A percentile compares a stretch with the other conserved stretches of the same genome.
phyloP scores from a whole-genome alignment of 257 asterid genomes.

The Haberlea rhodopensis region DNA sequence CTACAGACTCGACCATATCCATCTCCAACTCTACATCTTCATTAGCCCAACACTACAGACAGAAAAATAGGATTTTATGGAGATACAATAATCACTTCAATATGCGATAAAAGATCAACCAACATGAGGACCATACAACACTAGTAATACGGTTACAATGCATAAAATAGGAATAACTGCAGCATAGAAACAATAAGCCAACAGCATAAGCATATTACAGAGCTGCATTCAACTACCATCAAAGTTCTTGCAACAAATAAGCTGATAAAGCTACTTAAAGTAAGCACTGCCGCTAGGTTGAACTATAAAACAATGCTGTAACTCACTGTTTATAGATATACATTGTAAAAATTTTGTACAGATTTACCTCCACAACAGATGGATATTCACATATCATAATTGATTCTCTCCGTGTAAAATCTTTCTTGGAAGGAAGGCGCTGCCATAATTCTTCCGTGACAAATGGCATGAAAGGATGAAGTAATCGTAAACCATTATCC shows the following conservation, averaged over 20 bases:
- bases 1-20: conserved; percentile 62
- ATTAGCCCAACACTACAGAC: conserved; percentile 69
- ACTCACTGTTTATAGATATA: background rate
- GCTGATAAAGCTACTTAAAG: background rate
- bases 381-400: conserved; percentile 85
- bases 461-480: conserved; percentile 95
- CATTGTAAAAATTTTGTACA: background rate
- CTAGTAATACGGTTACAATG: background rate
- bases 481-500: conserved; percentile 79
- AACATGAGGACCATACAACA: background rate
- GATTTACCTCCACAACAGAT: conserved; percentile 59
- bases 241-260: too few relatives aligned
- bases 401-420: conserved; percentile 66
- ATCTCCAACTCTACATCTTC: conserved; percentile 71
- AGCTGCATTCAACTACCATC: conserved; percentile 3
- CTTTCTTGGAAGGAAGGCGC: conserved; percentile 72
- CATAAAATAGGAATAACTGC: background rate
- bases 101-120: background rate
- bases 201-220: background rate
- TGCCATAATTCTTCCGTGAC: conserved; percentile 98
- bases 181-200: background rate
- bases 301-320: background rate
- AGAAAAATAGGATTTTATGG: conserved; percentile 6
- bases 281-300: background rate
- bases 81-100: background rate